These are phyloP conservation scores for Yamadazyma trypodendri DNA, from an alignment of 1,139 yeast genomes.

Conservation along the genomic window DNA sequence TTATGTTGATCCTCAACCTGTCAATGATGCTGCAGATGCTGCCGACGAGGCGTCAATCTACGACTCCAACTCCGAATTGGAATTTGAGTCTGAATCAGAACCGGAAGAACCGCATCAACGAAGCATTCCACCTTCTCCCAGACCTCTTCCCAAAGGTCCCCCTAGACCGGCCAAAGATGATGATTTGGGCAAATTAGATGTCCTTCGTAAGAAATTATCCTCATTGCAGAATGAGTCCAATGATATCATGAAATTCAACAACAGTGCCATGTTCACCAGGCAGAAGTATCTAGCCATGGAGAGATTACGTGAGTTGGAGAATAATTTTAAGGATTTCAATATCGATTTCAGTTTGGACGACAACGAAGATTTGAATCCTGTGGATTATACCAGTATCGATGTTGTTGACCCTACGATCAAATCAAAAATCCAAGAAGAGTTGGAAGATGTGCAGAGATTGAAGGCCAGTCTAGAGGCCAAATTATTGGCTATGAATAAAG, in stretches of 20 bases:
- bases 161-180: slow-evolving; percentile 40
- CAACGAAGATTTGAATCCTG: slow-evolving; percentile 9
- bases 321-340: slow-evolving; percentile 58
- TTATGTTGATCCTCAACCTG: slow-evolving; percentile 23
- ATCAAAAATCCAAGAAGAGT: slow-evolving; percentile 39
- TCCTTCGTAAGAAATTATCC: slow-evolving; percentile 57
- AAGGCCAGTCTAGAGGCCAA: slow-evolving; percentile 42
- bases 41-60: neutral
- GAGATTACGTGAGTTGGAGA: slow-evolving; percentile 62
- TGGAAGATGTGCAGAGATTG: slow-evolving; percentile 46
- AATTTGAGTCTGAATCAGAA: slow-evolving; percentile 14
- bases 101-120: slow-evolving; percentile 14
- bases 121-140: slow-evolving; percentile 7
- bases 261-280: slow-evolving; percentile 55
- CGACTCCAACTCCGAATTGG: slow-evolving; percentile 14
- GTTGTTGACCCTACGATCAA: slow-evolving; percentile 38
- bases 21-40: neutral
- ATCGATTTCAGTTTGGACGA: slow-evolving; percentile 45
- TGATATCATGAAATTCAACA: slow-evolving; percentile 67
- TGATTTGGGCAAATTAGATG: slow-evolving; percentile 47
- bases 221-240: slow-evolving; percentile 70
- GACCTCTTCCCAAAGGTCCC: slow-evolving; percentile 22
- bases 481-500: slow-evolving; percentile 23
- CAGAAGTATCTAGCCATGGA: slow-evolving; percentile 67
- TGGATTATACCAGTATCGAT: slow-evolving; percentile 7